Conservation (phyloP, 1,284 basidiomycete genomes). For the Coriolopsis trogii region DNA sequence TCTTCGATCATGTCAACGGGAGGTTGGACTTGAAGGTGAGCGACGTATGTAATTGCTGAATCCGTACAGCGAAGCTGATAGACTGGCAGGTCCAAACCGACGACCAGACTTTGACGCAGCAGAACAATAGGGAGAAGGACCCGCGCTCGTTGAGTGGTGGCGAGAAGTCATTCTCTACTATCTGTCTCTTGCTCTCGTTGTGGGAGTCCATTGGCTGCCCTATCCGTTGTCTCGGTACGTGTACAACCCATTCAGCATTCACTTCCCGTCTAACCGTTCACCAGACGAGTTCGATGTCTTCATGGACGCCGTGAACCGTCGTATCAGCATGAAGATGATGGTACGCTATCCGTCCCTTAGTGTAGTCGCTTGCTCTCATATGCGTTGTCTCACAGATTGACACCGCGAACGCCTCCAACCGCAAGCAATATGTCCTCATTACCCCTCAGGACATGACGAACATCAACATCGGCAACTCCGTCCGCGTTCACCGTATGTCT, state of each 20-base stretch:
- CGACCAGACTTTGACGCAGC: slow-evolving; percentile 69
- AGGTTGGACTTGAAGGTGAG: slow-evolving; percentile 73
- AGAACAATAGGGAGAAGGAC: slow-evolving; percentile 68
- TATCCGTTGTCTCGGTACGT: slow-evolving; percentile 87
- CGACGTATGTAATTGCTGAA: no score
- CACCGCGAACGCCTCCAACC: slow-evolving; percentile 80
- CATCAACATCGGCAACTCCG: slow-evolving; percentile 59
- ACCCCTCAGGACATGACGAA: slow-evolving; percentile 87
- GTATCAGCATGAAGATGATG: slow-evolving; percentile 92
- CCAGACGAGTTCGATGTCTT: slow-evolving; percentile 92
- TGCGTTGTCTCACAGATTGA: slow-evolving; percentile 63
- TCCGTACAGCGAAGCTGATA: not conserved
- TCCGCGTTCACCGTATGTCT: slow-evolving; percentile 78
- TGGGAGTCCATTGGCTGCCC: slow-evolving; percentile 97
- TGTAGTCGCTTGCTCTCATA: not conserved
- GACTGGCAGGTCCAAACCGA: slow-evolving; percentile 70
- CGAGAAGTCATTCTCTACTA: slow-evolving; percentile 97
- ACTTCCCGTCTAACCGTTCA: not conserved
- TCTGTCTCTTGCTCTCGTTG: slow-evolving; percentile 88
- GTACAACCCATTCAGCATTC: not conserved
- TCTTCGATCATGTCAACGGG: slow-evolving; percentile 80
- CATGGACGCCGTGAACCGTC: slow-evolving; percentile 93
- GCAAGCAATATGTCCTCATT: slow-evolving; percentile 91
- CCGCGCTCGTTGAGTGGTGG: slow-evolving; percentile 87
- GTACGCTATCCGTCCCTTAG: slow-evolving; percentile 44